A percentile compares a stretch with the other conserved stretches of the same genome.
Conservation (phyloP, 139 green algal genomes). For the Chlamydomonas sphaeroides region DNA sequence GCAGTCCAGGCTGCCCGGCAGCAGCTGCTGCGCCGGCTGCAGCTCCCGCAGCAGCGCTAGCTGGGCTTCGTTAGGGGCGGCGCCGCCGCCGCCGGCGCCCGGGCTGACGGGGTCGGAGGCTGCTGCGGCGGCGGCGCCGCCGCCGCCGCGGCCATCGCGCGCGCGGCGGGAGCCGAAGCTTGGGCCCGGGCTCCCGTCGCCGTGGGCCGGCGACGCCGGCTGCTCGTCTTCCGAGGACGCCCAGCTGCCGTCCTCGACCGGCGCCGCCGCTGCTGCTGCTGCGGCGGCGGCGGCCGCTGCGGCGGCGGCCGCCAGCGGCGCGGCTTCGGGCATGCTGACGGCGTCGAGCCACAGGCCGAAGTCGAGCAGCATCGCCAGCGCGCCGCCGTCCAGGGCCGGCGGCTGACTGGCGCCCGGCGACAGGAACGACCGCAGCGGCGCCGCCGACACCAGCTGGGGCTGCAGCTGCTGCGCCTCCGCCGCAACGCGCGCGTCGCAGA, state of each 20-base stretch:
- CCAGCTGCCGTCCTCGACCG: not conserved
- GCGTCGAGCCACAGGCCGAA: slow-evolving; percentile 31
- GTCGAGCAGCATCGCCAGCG: slow-evolving; percentile 21
- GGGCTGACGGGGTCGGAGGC: too few species aligned
- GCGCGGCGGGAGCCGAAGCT: not conserved
- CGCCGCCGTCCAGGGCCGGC: slow-evolving; percentile 8
- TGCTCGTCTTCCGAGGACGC: not conserved
- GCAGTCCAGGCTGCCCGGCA: slow-evolving; percentile 20
- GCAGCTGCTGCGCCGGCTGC: slow-evolving; percentile 13
- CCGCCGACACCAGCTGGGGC: slow-evolving; percentile 7
- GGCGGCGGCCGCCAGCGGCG: not conserved
- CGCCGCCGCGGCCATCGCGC: too few species aligned
- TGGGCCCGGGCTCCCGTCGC: not conserved
- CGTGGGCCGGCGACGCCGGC: too few species aligned
- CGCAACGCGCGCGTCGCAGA: not conserved
- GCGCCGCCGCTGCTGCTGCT: too few species aligned
- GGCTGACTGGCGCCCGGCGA: not conserved
- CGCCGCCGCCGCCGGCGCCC: not conserved
- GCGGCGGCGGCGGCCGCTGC: not conserved
- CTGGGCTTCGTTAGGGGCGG: not conserved
- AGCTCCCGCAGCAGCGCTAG: slow-evolving; percentile 4
- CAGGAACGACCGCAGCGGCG: slow-evolving; percentile 5
- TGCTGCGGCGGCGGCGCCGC: not conserved
- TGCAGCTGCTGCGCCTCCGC: slow-evolving; percentile 27
- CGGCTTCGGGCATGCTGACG: not conserved